These are phyloP conservation scores for Linnemannia zychae DNA, from an alignment of 192 early-diverging fungal genomes.

Conservation along the genomic window DNA sequence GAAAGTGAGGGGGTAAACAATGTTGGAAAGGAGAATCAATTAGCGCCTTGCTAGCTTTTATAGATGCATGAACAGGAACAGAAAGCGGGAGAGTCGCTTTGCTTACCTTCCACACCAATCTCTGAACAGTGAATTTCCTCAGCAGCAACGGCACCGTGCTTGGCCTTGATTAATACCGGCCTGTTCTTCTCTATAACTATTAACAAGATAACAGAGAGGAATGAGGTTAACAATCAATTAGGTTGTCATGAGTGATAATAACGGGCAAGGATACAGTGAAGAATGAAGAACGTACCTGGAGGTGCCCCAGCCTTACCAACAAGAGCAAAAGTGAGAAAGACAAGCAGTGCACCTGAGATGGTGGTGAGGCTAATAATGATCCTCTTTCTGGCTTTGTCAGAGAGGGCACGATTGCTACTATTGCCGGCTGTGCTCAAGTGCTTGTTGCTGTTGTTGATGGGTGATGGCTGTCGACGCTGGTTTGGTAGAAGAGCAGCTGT, in stretches of 20 bases:
- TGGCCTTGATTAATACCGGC: slow-evolving; percentile 55
- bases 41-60: background rate
- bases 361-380: slow-evolving; percentile 22
- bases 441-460: background rate
- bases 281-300: slow-evolving; percentile 16
- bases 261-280: no score
- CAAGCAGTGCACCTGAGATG: slow-evolving; percentile 27
- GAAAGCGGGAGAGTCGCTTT: background rate
- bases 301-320: slow-evolving; percentile 17
- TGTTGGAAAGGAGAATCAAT: slow-evolving; percentile 4
- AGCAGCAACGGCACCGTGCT: slow-evolving; percentile 76
- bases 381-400: slow-evolving; percentile 29
- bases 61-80: no score
- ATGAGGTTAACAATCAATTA: background rate
- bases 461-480: background rate
- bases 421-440: slow-evolving; percentile 2
- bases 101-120: slow-evolving; percentile 71
- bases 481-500: slow-evolving; percentile 10
- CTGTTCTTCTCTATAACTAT: slow-evolving; percentile 36
- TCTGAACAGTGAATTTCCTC: slow-evolving; percentile 78
- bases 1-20: background rate
- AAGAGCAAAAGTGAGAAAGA: slow-evolving; percentile 20
- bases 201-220: background rate
- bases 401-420: slow-evolving; percentile 11
- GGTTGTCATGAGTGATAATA: no score